Base-by-base conservation (phyloP, 2,329 filamentous ascomycete genomes). In the Pleoardoris graminearum region DNA sequence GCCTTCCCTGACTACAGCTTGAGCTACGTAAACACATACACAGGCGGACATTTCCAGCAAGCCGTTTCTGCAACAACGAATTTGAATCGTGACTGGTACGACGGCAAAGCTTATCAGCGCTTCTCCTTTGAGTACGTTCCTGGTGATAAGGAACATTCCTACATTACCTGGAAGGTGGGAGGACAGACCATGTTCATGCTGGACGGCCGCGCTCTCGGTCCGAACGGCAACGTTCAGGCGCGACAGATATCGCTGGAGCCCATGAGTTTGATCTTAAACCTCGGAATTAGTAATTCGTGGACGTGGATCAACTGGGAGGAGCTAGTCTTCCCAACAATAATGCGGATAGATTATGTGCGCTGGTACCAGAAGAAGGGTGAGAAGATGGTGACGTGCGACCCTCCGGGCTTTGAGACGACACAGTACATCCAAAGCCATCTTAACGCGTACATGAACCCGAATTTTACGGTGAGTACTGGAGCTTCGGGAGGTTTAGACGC, bases 51-150 rank as follows among this genome's bases (percentile, higher is more conserved):
- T 2, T 83, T 73, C 55, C 81, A 84, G 59, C 80, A 84, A 66
- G 81, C 81, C 27, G 74, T 84, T 11, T 81, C 78, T n/a, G 79
- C 75, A 5, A 80, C 80, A 10, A 81, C 80, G 0, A 76, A 78
- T 44, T 70, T 84, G 10, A 83, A 83, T 63, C 80, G 79, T 53
- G 59, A 76, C 8, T 84, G 81, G 82, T 84, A 79, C 50, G 79
- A 83, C 51, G 78, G 79, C 4, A 73, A 76, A 12, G 66, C 72
- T 17, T 84, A 82, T 59, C 81, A 84, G 59, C 80, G 77, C 44
- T 84, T 80, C 63, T 77, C 79, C 1, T 83, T 81, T 50, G 81
- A 84, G 55, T 83, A 84, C 54, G 71, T 68, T 0, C 80, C 81
- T 1, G 81, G 81, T 3, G 71, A 72, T 16, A 71, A 69, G 29